Conservation (phyloP, 139 green algal species). For the Zygnema circumcarinatum region DNA sequence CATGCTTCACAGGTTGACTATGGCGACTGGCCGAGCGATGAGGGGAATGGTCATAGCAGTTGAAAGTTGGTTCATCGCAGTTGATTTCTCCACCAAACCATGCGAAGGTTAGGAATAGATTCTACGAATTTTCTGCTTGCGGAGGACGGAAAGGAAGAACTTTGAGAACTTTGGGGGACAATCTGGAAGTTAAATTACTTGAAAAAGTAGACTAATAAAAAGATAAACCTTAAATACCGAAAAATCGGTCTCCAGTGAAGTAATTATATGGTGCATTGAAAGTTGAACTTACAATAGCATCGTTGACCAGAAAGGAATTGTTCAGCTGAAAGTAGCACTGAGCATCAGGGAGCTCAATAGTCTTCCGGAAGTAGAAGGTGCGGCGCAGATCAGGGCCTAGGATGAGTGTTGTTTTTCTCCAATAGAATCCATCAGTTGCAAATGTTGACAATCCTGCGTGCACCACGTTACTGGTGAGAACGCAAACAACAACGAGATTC, state of each 20-base stretch:
- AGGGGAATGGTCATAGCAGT: too few relatives aligned
- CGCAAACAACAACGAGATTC: not conserved
- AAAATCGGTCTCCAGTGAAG: too few relatives aligned
- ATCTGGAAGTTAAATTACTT: not conserved
- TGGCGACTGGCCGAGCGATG: too few relatives aligned
- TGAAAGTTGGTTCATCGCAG: too few relatives aligned
- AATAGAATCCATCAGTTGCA: not conserved
- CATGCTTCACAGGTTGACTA: too few relatives aligned
- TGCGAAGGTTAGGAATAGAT: not conserved
- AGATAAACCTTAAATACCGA: too few relatives aligned
- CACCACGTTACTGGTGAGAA: not conserved
- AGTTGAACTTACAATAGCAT: slow-evolving; percentile 19
- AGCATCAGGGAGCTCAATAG: slow-evolving; percentile 6
- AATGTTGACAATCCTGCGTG: not conserved
- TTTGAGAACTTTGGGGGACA: too few relatives aligned
- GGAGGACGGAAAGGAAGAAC: too few relatives aligned
- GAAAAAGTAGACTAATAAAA: not conserved
- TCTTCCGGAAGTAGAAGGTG: slow-evolving; percentile 45
- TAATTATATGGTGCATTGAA: too few relatives aligned
- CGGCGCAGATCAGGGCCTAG: not conserved
- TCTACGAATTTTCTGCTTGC: not conserved
- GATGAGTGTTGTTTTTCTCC: not conserved
- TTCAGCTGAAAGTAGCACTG: slow-evolving; percentile 39
- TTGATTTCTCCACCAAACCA: too few relatives aligned
- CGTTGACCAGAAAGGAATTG: slow-evolving; percentile 22